Evolutionary conservation across 1,284 basidiomycete genomes (phyloP).

Genomic region (Clitocybe nebularis): DNA sequence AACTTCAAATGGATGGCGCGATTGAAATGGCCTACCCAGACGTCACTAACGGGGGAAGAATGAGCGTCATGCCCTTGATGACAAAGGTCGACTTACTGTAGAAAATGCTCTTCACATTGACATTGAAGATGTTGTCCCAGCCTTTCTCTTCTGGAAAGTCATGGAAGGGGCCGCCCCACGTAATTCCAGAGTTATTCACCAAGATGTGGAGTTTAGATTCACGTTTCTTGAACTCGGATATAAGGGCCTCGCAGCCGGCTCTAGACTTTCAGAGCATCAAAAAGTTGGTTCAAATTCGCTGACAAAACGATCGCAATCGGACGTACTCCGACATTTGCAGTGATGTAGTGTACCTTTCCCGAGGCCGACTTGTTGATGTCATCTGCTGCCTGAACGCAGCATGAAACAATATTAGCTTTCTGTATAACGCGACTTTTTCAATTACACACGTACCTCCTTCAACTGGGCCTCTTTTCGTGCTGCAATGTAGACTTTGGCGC

Average conservation of each 20-base stretch:
- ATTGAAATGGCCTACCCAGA: constrained; percentile 44
- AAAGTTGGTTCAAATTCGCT: not conserved
- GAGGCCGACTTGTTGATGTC: constrained; percentile 57
- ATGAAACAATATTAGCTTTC: constrained; percentile 3
- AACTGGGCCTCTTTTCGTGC: constrained; percentile 77
- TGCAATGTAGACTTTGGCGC: constrained; percentile 83
- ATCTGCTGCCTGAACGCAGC: constrained; percentile 45
- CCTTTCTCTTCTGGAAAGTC: constrained; percentile 77
- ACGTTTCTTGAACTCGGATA: constrained; percentile 61
- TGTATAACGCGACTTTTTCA: not conserved
- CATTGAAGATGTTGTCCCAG: constrained; percentile 79
- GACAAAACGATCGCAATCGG: not conserved
- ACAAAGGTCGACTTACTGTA: constrained; percentile 50
- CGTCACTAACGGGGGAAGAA: constrained; percentile 46
- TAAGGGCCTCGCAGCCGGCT: constrained; percentile 77
- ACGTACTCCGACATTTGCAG: constrained; percentile 69
- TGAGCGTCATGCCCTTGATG: not conserved
- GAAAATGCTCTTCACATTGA: constrained; percentile 81
- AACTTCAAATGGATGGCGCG: not conserved
- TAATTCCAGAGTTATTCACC: constrained; percentile 77
- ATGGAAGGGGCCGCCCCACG: constrained; percentile 75
- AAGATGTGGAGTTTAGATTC: constrained; percentile 74
- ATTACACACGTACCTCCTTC: constrained; percentile 50
- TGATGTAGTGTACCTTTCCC: constrained; percentile 65
- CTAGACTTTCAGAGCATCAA: constrained; percentile 47